Evolutionary conservation across 352 stramenopile species (phyloP).

Genomic region (Phytophthora pseudosyringae): DNA sequence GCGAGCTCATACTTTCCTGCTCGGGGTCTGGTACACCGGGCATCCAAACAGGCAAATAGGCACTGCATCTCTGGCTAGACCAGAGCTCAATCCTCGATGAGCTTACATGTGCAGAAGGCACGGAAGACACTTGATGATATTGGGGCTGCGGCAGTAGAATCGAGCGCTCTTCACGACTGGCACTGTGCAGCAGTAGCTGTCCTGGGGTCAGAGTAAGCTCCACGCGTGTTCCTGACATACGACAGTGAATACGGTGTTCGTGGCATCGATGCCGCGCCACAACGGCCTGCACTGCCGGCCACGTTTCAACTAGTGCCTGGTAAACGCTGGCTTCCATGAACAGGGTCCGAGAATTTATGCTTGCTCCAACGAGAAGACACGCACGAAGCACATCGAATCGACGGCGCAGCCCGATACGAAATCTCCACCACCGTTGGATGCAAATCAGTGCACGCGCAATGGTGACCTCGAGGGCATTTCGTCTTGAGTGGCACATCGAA

Average conservation of each 20-base stretch:
- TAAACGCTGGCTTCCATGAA: slow-evolving; percentile 76
- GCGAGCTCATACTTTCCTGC: slow-evolving; percentile 67
- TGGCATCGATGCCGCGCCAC: slow-evolving; percentile 45
- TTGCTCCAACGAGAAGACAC: slow-evolving; percentile 56
- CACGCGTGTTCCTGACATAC: slow-evolving; percentile 42
- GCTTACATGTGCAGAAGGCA: slow-evolving; percentile 22
- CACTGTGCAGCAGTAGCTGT: slow-evolving; percentile 42
- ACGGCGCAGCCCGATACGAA: slow-evolving; percentile 44
- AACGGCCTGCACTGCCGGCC: slow-evolving; percentile 36
- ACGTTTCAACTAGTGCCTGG: slow-evolving; percentile 46
- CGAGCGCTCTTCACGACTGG: slow-evolving; percentile 34
- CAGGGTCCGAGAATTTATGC: slow-evolving; percentile 66
- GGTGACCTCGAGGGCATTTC: slow-evolving; percentile 57
- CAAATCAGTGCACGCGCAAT: slow-evolving; percentile 61
- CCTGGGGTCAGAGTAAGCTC: slow-evolving; percentile 52
- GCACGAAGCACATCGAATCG: slow-evolving; percentile 57
- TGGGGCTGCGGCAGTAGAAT: slow-evolving; percentile 35
- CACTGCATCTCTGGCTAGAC: slow-evolving; percentile 53
- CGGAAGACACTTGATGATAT: slow-evolving; percentile 23
- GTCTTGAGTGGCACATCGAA: slow-evolving; percentile 40
- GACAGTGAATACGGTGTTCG: slow-evolving; percentile 60
- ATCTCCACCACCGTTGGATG: slow-evolving; percentile 80
- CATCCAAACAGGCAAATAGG: slow-evolving; percentile 69
- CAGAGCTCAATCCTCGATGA: slow-evolving; percentile 46
- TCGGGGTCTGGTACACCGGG: slow-evolving; percentile 55